phyloP scores from a whole-genome alignment of 2,329 filamentous ascomycete species.

The Torrubiella hemipterigena region DNA sequence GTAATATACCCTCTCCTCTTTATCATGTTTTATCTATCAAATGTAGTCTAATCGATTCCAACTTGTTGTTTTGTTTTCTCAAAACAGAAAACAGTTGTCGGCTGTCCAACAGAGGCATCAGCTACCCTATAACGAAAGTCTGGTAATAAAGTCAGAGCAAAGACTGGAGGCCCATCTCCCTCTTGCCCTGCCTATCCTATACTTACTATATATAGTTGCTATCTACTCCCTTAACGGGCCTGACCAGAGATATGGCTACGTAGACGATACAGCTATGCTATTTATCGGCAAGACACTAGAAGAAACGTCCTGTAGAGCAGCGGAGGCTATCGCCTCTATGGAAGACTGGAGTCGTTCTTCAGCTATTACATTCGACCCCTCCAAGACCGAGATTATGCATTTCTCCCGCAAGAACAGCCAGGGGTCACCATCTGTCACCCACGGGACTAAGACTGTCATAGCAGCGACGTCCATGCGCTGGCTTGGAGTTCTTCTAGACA shows the following conservation, averaged over 20 bases:
- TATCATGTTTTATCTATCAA: no score
- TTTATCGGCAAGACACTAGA: conserved; percentile 7
- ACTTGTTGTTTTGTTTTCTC: no score
- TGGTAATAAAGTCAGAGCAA: no score
- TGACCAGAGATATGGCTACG: conserved; percentile 2
- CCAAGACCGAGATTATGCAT: conserved; percentile 12
- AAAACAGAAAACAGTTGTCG: no score
- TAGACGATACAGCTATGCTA: conserved; percentile 5
- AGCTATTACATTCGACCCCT: conserved; percentile 10
- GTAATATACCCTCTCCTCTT: no score
- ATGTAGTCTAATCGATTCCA: no score
- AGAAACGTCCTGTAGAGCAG: conserved; percentile 6
- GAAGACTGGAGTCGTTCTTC: conserved; percentile 8
- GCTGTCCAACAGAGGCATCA: no score
- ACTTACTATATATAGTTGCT: conserved; percentile 3
- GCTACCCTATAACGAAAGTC: no score
- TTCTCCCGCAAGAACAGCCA: no score
- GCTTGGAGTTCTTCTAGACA: conserved; percentile 12
- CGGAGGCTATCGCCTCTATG: conserved; percentile 6
- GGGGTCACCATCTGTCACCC: conserved; percentile 2
- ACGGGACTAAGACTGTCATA: conserved; percentile 1
- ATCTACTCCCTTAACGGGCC: conserved; percentile 3
- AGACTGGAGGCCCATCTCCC: no score
- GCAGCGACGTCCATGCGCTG: conserved; percentile 8
- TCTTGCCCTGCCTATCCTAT: conserved; percentile 4